Evolutionary conservation across 108 stramenopile genomes (phyloP), one percentile per base, ranked within the genome.

Genomic region (Nitzschia palea): DNA sequence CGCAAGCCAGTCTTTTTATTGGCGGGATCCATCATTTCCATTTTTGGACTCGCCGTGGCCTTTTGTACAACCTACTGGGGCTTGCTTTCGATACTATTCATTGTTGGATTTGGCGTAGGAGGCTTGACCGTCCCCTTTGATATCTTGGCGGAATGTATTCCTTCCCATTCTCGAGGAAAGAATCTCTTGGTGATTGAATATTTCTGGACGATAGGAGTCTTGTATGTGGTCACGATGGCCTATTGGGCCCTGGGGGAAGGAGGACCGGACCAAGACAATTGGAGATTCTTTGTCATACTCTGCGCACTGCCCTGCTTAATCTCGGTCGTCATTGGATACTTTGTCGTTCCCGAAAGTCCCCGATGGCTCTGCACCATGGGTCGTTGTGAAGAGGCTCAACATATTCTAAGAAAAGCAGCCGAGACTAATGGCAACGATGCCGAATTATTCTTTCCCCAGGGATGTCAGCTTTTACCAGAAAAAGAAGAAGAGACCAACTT

Each of bases 201-300:
- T 48, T 94, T 91, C 57, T 94, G 93, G 93, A 88, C 88, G 3
- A 59, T 84, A 22, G 93, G 93, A 20, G 75, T 76, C 34, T 52
- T 94, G 54, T 76, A 77, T 55, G 86, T 90, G 0, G 84, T 88
- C 9, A 58, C 71, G 9, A 53, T 85, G 44, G 93, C 93, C 1
- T 83, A 85, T 52, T 66, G 73, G 26, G 81, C 84, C 1, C 48
- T 87, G 37, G 76, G 63, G 4, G 37, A 70, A 27, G 72, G 68
- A 28, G 22, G 45, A 3, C 40, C 51, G 25, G 4, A 14, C n/a
- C 20, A 47, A 18, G 68, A 35, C 12, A 64, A 77, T 10, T 94
- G 93, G 93, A 55, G 86, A 31, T 36, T 77, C 12, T 87, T 94
- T 77, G 86, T 88, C 0, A 54, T 68, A 25, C 27, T 86, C 9